Evolutionary conservation across 2,329 filamentous ascomycete genomes (phyloP), one percentile per base, ranked within the genome.

Genomic region (Talaromyces verruculosus): DNA sequence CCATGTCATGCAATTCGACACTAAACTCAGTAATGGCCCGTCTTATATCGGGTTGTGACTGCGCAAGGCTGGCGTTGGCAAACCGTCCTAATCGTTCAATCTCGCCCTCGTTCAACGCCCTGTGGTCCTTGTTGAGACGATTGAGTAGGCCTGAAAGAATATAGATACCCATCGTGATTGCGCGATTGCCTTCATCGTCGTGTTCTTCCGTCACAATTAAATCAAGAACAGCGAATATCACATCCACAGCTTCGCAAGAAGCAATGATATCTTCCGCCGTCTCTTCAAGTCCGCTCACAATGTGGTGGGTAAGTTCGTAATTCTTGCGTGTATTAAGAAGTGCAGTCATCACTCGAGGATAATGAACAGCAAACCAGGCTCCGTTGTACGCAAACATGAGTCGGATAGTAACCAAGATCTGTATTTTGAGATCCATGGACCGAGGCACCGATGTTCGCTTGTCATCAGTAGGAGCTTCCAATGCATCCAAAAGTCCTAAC

Each of bases 361-460:
- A 75, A 65, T 76, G 78, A 5, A 69, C 69, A 5, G 74, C 68
- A 68, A 80, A 78, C 28, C 73, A 72, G 45, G 74, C 67, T 13
- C 73, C 71, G 43, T 77, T 78, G 35, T 78, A 70, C n/a, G 71
- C 65, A 59, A 79, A 72, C 72, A 81, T 76, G 39, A 77, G 71
- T 15, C 78, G 76, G 45, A 81, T 73, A 6, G 78, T 80, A 25
- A 77, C 72, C 30, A 81, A 69, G n/a, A 80, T 74, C 62, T 81
- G 79, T 2, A 77, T 79, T 64, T 81, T 81, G 57, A 79, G 67
- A 55, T 81, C 79, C 45, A 74, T 64, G 10, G 72, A 66, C 22
- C 71, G 68, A 37, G 68, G 67, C 17, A 69, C 62, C 41, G 72
- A 67, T 37, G 72, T 67, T 53, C 72, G 72, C 58, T 73, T 75